phyloP scores from a whole-genome alignment of 2,329 filamentous ascomycete genomes.

The Sclerotinia trifoliorum region DNA sequence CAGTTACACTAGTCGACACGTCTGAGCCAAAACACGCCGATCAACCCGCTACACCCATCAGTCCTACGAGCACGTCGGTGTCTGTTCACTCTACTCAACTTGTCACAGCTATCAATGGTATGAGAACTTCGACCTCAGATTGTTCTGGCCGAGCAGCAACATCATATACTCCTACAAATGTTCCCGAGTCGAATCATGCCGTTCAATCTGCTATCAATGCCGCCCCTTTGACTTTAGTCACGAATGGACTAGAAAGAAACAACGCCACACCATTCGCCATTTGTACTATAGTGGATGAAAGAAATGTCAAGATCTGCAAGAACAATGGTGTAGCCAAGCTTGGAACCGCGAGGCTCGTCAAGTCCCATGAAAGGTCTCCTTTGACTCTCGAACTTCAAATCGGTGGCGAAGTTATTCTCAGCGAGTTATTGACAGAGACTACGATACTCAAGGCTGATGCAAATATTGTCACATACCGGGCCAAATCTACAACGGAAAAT shows the following conservation, averaged over 20 bases:
- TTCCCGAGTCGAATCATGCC: background rate
- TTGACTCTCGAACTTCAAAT: conserved; percentile 13
- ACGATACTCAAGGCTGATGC: background rate
- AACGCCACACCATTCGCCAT: background rate
- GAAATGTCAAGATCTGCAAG: conserved; percentile 12
- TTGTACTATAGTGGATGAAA: conserved; percentile 2
- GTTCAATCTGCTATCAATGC: background rate
- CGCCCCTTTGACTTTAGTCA: background rate
- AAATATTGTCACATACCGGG: conserved; percentile 21
- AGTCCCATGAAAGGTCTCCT: conserved; percentile 1
- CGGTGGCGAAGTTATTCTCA: conserved; percentile 12
- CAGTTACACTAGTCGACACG: background rate
- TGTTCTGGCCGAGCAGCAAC: background rate
- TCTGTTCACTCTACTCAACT: background rate
- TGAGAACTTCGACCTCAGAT: background rate
- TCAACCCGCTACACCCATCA: background rate
- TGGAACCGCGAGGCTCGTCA: conserved; percentile 10
- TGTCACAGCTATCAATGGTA: too few species aligned
- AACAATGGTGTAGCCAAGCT: background rate
- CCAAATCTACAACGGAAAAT: background rate
- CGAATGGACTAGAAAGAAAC: background rate
- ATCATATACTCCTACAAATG: background rate
- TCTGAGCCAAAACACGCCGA: background rate
- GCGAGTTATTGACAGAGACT: conserved; percentile 17
- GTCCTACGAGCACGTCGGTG: background rate